These are phyloP conservation scores for Trichophyton benhamiae DNA, from an alignment of 2,329 filamentous ascomycete genomes.

Conservation along the genomic window DNA sequence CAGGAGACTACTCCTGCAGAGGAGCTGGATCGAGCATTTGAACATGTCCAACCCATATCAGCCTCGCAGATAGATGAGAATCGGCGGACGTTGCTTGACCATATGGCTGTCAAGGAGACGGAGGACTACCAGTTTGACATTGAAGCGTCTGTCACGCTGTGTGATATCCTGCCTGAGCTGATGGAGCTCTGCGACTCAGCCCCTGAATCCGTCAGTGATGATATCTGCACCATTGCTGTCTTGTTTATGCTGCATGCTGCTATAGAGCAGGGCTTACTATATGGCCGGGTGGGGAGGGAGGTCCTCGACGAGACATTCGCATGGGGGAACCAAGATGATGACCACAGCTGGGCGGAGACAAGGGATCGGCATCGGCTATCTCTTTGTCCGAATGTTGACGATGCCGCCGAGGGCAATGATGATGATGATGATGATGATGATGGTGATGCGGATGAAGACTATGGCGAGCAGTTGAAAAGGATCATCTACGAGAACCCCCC, in stretches of 20 bases:
- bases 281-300: conserved; percentile 25
- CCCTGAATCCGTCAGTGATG: conserved; percentile 19
- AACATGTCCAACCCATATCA: not conserved
- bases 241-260: conserved; percentile 41
- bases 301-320: conserved; percentile 34
- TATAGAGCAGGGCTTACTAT: conserved; percentile 37
- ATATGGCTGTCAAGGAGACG: conserved; percentile 17
- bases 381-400: conserved; percentile 9
- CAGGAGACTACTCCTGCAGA: not conserved
- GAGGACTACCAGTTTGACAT: conserved; percentile 15
- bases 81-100: conserved; percentile 19
- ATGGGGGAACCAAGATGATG: conserved; percentile 28
- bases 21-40: not conserved
- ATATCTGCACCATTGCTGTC: conserved; percentile 36
- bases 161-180: conserved; percentile 38
- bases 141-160: conserved; percentile 20
- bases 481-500: conserved; percentile 22
- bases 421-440: conserved; percentile 6
- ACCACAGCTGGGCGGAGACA: not conserved
- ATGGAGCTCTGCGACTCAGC: conserved; percentile 36
- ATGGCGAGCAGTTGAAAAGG: conserved; percentile 19
- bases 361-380: conserved; percentile 10
- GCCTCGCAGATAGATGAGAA: conserved; percentile 15
- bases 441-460: conserved; percentile 6
- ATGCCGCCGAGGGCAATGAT: not conserved